These are phyloP conservation scores for Aristolochia californica DNA, from an alignment of 164 flowering plant genomes.

Conservation along the genomic window DNA sequence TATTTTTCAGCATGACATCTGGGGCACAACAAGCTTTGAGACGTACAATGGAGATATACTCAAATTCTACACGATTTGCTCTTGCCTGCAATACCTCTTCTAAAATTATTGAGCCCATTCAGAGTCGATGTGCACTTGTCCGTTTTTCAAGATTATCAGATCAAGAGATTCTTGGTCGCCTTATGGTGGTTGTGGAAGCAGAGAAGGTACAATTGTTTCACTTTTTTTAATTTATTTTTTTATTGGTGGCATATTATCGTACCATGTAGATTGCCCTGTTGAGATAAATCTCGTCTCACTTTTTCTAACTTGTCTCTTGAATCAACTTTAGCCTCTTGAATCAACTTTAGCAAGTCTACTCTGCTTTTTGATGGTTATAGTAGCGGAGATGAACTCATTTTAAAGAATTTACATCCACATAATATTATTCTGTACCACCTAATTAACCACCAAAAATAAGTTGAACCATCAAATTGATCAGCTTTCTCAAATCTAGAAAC, in stretches of 20 bases:
- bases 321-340: too few species aligned
- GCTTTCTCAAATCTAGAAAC: too few species aligned
- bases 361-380: too few species aligned
- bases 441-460: too few species aligned
- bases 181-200: slow-evolving; percentile 75
- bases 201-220: slow-evolving; percentile 51
- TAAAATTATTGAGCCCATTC: slow-evolving; percentile 95
- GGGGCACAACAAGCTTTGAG: slow-evolving; percentile 99
- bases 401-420: too few species aligned
- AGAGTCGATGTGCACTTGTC: slow-evolving; percentile 97
- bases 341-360: too few species aligned
- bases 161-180: slow-evolving; percentile 91
- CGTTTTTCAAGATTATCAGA: slow-evolving; percentile 84
- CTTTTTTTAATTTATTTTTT: neutral
- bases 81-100: slow-evolving; percentile 95
- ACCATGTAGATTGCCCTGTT: neutral
- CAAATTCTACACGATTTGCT: slow-evolving; percentile 93
- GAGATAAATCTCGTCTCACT: too few species aligned
- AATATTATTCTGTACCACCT: too few species aligned
- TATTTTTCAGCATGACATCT: slow-evolving; percentile 71
- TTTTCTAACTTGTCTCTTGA: too few species aligned
- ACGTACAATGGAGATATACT: slow-evolving; percentile 96
- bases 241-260: too few species aligned
- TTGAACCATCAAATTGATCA: too few species aligned
- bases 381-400: too few species aligned